phyloP scores from a whole-genome alignment of 768 basidiomycete genomes.

The Mycena capillaripes region DNA sequence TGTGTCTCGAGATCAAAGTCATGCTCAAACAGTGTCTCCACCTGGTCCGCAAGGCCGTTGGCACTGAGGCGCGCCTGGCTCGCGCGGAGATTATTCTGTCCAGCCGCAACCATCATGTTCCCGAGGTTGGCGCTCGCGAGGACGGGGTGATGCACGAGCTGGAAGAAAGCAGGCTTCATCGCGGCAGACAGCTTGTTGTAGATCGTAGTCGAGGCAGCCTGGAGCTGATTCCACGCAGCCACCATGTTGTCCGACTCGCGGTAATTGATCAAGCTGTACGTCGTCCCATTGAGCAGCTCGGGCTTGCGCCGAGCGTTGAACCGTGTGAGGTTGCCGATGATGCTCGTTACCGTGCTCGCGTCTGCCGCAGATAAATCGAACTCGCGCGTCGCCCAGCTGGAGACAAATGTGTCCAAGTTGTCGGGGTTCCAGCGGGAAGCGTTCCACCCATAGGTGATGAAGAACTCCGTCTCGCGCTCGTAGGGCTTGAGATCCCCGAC shows the following conservation, averaged over 20 bases:
- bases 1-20: conserved; percentile 73
- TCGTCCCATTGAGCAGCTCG: conserved; percentile 73
- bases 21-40: conserved; percentile 68
- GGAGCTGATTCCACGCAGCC: conserved; percentile 63
- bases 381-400: conserved; percentile 74
- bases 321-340: conserved; percentile 69
- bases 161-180: conserved; percentile 74
- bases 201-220: conserved; percentile 63
- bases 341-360: conserved; percentile 59
- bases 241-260: conserved; percentile 78
- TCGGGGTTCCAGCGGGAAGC: conserved; percentile 66
- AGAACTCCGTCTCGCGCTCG: conserved; percentile 80
- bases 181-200: conserved; percentile 64
- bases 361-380: conserved; percentile 62
- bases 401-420: conserved; percentile 68
- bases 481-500: conserved; percentile 84
- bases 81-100: conserved; percentile 71
- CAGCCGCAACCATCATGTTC: conserved; percentile 71
- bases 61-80: conserved; percentile 75
- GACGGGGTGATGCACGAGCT: conserved; percentile 78
- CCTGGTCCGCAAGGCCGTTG: conserved; percentile 68
- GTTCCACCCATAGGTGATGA: conserved; percentile 75
- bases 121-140: conserved; percentile 70
- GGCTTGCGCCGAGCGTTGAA: conserved; percentile 75
- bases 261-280: conserved; percentile 75